These are phyloP conservation scores for Sarocladiaceae sp. DNA, from an alignment of 2,329 filamentous ascomycete genomes.

Conservation along the genomic window DNA sequence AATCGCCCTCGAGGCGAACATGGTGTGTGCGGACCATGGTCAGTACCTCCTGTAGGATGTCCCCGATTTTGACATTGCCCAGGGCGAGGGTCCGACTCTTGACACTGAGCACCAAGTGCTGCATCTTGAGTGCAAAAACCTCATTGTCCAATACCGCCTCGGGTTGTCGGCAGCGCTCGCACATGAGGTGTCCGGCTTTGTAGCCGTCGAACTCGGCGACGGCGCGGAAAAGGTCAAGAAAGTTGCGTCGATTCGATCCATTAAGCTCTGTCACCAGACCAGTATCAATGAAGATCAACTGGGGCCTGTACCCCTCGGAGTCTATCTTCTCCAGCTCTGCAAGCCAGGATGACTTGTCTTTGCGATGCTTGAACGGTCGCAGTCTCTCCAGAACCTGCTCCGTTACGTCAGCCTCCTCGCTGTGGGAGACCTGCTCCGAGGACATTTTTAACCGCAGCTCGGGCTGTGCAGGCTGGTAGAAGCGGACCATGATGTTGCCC, in stretches of 20 bases:
- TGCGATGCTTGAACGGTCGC: slow-evolving; percentile 58
- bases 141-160: slow-evolving; percentile 84
- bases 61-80: slow-evolving; percentile 92
- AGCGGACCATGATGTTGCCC: slow-evolving; percentile 98
- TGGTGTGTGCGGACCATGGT: slow-evolving; percentile 89
- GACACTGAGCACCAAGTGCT: slow-evolving; percentile 85
- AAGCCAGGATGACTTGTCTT: slow-evolving; percentile 65
- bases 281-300: slow-evolving; percentile 96
- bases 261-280: slow-evolving; percentile 94
- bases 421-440: slow-evolving; percentile 27
- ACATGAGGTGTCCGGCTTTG: slow-evolving; percentile 91
- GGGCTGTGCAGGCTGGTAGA: slow-evolving; percentile 76
- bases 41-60: slow-evolving; percentile 85
- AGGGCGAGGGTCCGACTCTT: slow-evolving; percentile 88
- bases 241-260: slow-evolving; percentile 77
- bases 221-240: slow-evolving; percentile 90
- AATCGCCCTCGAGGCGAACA: slow-evolving; percentile 91
- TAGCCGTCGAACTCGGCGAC: slow-evolving; percentile 97
- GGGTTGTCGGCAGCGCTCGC: slow-evolving; percentile 87
- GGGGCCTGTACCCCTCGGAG: slow-evolving; percentile 80
- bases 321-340: slow-evolving; percentile 71
- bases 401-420: slow-evolving; percentile 66
- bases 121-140: slow-evolving; percentile 92
- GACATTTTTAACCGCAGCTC: slow-evolving; percentile 41
- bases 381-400: slow-evolving; percentile 79